Percentiles rank a stretch among this genome's conserved stretches.
Conservation (phyloP, 2,329 filamentous ascomycete genomes). For the Paraphoma chrysanthemicola region DNA sequence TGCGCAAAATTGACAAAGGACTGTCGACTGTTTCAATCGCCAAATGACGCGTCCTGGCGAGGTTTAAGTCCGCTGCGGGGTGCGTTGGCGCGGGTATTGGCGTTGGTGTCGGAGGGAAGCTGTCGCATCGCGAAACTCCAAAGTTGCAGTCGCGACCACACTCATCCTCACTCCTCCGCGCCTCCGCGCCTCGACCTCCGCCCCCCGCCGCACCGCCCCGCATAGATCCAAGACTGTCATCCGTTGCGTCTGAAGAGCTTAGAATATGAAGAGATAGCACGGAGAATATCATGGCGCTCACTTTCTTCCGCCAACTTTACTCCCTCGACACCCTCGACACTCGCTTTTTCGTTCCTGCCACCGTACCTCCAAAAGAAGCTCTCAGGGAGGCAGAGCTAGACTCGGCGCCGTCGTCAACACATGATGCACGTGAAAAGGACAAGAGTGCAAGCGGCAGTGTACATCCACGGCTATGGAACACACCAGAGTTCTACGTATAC, state of each 20-base stretch:
- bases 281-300: constrained; percentile 46
- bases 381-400: constrained; percentile 44
- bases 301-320: constrained; percentile 63
- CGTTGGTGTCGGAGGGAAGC: constrained; percentile 35
- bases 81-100: constrained; percentile 22
- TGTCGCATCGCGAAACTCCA: constrained; percentile 36
- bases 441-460: constrained; percentile 18
- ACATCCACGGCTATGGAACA: constrained; percentile 73
- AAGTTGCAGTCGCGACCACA: constrained; percentile 28
- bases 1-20: constrained; percentile 10
- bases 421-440: constrained; percentile 23
- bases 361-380: constrained; percentile 62
- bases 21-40: background rate
- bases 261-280: constrained; percentile 29
- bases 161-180: constrained; percentile 13
- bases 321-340: constrained; percentile 74
- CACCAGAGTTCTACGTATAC: constrained; percentile 86
- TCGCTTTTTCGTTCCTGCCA: constrained; percentile 74
- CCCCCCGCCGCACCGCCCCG: constrained; percentile 20
- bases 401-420: constrained; percentile 36
- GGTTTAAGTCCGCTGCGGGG: constrained; percentile 5
- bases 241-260: background rate
- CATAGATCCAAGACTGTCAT: constrained; percentile 1
- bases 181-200: constrained; percentile 23
- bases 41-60: constrained; percentile 36